These are phyloP conservation scores for Pichia sp. DNA, from an alignment of 1,139 yeast species.

Conservation along the genomic window DNA sequence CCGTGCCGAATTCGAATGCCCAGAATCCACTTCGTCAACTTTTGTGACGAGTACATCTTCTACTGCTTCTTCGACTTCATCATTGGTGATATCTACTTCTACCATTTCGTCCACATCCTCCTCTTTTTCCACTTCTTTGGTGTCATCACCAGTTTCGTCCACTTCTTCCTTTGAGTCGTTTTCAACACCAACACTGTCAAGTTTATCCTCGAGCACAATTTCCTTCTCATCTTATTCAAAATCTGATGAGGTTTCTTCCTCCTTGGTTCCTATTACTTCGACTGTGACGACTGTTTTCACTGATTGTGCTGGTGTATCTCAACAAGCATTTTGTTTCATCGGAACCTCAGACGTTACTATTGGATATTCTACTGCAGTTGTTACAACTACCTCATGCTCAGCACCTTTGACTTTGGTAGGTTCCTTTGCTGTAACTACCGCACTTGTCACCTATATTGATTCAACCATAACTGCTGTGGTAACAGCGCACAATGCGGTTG, in stretches of 20 bases:
- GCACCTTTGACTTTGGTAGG: conserved; percentile 12
- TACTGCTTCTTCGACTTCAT: too few relatives aligned
- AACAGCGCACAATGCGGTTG: conserved; percentile 12
- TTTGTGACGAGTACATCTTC: too few relatives aligned
- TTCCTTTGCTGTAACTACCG: conserved; percentile 11
- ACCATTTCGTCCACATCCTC: neutral
- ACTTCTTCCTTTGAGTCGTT: too few relatives aligned
- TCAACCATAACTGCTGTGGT: conserved; percentile 6
- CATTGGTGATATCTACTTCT: neutral
- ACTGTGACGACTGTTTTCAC: conserved; percentile 7
- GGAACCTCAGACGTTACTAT: conserved; percentile 5
- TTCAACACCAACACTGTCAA: too few relatives aligned
- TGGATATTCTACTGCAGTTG: conserved; percentile 3
- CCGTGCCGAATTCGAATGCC: conserved; percentile 16
- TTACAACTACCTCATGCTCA: conserved; percentile 15
- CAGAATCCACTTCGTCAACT: conserved; percentile 2
- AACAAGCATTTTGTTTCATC: conserved; percentile 10
- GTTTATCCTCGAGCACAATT: neutral
- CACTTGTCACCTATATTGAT: conserved; percentile 5
- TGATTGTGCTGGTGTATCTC: conserved; percentile 8
- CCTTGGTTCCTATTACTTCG: neutral
- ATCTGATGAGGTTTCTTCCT: neutral
- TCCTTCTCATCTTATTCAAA: neutral
- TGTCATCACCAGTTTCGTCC: too few relatives aligned
- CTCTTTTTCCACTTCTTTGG: neutral